Base-by-base conservation (phyloP, 1,139 yeast species). In the Debaryomyces subglobosus region DNA sequence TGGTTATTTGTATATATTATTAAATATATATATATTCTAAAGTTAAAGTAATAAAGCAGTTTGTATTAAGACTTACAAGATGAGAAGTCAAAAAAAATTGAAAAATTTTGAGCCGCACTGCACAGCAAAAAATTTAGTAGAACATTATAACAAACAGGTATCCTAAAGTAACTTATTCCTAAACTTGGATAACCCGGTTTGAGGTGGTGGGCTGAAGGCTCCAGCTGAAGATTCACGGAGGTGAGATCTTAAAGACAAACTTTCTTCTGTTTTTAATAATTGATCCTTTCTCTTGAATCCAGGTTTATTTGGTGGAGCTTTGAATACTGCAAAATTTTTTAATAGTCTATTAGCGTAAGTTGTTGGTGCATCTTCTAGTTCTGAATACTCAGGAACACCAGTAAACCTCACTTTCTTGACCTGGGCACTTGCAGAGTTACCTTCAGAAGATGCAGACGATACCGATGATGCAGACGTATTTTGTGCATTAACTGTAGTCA, bases 291-390 rank as follows among this genome's bases (percentile, higher is more conserved):
- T 67, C 53, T 61, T 69, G 51, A 67, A 63, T 4, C 65, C 62
- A n/a, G 66, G 64, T 20, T 56, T 56, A 20, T 48, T 49, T 1
- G 53, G 45, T 4, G 74, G 72, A 5, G 63, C 52, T 49, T 67
- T 67, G 53, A 74, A 72, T 15, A 68, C 67, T 0, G 78, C 78
- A 61, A 76, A 76, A 51, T 74, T 76, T 67, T 75, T 71, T 46
- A 81, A 62, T 38, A 80, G 78, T 43, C 72, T 70, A 52, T 71
- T 71, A 35, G 81, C 65, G 51, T 76, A 78, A 44, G 69, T 71
- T 3, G 81, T 67, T 1, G 85, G 85, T 0, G 80, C 81, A 63
- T 81, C 86, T 58, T 81, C 86, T 8, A 75, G 81, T 37, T 73
- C 81, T 1, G 75, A 61, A 53, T 79, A 81, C 45, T 71, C 78